A percentile compares a stretch with the other conserved stretches of the same genome.
Conservation (phyloP, 768 basidiomycete genomes). For the Rossbeevera mucosa region DNA sequence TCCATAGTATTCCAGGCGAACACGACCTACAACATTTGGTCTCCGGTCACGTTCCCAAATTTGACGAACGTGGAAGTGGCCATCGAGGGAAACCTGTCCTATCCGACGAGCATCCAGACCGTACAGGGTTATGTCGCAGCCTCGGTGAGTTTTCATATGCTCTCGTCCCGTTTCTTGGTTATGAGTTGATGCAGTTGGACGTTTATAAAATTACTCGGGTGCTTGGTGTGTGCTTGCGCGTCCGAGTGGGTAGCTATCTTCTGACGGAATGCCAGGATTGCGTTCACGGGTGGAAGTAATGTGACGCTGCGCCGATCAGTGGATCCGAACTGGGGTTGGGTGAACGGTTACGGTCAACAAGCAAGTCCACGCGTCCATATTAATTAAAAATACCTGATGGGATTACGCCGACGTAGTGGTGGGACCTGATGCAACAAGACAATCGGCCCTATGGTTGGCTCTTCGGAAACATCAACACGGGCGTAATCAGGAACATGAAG, state of each 20-base stretch:
- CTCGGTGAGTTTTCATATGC: constrained; percentile 31
- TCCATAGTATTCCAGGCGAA: constrained; percentile 57
- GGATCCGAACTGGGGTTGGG: constrained; percentile 61
- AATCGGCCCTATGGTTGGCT: constrained; percentile 54
- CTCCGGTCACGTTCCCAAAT: constrained; percentile 51
- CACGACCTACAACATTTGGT: constrained; percentile 57
- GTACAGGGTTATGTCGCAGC: constrained; percentile 46
- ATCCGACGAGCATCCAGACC: constrained; percentile 47
- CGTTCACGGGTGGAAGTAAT: constrained; percentile 51
- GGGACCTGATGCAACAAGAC: constrained; percentile 47
- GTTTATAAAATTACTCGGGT: constrained; percentile 40
- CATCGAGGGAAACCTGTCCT: constrained; percentile 55
- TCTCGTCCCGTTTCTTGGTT: background rate
- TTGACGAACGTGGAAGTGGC: constrained; percentile 54
- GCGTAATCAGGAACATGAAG: constrained; percentile 56
- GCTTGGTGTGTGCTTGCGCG: background rate
- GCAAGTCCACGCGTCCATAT: constrained; percentile 23
- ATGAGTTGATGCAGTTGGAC: background rate
- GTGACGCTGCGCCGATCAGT: constrained; percentile 53
- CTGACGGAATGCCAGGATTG: constrained; percentile 38
- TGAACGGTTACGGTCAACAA: constrained; percentile 55
- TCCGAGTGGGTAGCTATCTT: background rate
- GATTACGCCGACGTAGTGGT: constrained; percentile 41
- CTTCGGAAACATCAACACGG: constrained; percentile 49
- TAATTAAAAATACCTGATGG: background rate